Percentiles rank a stretch among this genome's conserved stretches.
Conservation (phyloP, 2,329 filamentous ascomycete genomes). For the Fonsecaea nubica region DNA sequence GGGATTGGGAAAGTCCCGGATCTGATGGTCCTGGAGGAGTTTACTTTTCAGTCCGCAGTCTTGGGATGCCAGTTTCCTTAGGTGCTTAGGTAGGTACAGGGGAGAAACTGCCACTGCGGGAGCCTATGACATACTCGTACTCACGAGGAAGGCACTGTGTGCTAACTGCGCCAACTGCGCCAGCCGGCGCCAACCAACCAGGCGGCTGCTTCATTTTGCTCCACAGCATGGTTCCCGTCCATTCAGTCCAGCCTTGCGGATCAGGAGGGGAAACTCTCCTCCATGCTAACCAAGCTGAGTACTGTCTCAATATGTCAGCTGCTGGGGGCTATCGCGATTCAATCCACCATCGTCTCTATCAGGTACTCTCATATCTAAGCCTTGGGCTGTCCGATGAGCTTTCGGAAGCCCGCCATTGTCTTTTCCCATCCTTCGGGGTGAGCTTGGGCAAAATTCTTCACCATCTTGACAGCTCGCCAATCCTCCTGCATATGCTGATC, state of each 20-base stretch:
- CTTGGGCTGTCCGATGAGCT: constrained; percentile 44
- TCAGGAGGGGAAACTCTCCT: neutral
- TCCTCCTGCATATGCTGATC: constrained; percentile 60
- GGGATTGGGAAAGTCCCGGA: constrained; percentile 1
- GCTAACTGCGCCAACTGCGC: neutral
- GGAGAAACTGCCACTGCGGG: neutral
- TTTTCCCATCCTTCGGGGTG: constrained; percentile 59
- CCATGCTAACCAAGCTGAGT: constrained; percentile 5
- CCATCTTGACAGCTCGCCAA: constrained; percentile 52
- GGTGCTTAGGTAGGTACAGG: neutral
- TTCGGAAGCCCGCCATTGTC: constrained; percentile 58
- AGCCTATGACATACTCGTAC: constrained; percentile 8
- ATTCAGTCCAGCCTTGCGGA: constrained; percentile 8
- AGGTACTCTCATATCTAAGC: neutral
- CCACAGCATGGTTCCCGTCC: neutral
- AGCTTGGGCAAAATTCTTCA: constrained; percentile 53
- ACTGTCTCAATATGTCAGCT: neutral
- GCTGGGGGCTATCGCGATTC: neutral
- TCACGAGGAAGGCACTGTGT: neutral
- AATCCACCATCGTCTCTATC: neutral
- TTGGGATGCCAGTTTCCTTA: neutral
- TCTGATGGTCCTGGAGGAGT: constrained; percentile 4
- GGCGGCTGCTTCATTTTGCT: neutral
- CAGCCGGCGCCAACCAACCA: neutral
- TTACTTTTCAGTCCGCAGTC: constrained; percentile 5